Percentiles rank a stretch among this genome's conserved stretches.
Conservation (phyloP, 805 yeast species). For the Brettanomyces nanus region DNA sequence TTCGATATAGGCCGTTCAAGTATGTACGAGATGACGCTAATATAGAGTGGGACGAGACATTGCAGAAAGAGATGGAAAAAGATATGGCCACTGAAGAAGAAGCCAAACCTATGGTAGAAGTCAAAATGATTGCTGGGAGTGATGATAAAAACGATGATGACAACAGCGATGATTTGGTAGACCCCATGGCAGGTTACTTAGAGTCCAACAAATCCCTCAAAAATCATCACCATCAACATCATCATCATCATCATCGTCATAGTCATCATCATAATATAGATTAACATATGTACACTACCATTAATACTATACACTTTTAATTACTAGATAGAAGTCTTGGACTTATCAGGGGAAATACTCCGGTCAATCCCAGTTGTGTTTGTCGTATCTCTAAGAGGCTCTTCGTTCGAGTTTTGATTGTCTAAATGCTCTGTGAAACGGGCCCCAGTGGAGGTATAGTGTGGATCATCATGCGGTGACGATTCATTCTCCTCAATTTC, state of each 20-base stretch:
- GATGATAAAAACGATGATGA: conserved; percentile 28
- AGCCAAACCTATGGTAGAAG: conserved; percentile 1
- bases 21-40: conserved; percentile 38
- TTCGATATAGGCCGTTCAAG: conserved; percentile 40
- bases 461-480: no score
- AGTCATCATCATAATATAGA: no score
- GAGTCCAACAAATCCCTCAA: conserved; percentile 8
- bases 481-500: no score
- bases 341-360: no score
- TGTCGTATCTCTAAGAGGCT: no score
- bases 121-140: background rate
- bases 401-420: no score
- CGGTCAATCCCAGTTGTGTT: no score
- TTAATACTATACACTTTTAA: no score
- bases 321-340: no score
- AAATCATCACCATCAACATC: conserved; percentile 5
- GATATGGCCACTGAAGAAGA: conserved; percentile 29
- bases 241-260: conserved; percentile 3
- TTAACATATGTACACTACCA: no score
- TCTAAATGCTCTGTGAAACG: no score
- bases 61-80: conserved; percentile 34
- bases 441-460: no score
- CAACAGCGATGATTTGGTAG: conserved; percentile 3
- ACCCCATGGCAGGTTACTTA: conserved; percentile 3
- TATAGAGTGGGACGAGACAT: conserved; percentile 23